Conservation (phyloP, 2,329 filamentous ascomycete species). For the Penicillium hesseltinei region DNA sequence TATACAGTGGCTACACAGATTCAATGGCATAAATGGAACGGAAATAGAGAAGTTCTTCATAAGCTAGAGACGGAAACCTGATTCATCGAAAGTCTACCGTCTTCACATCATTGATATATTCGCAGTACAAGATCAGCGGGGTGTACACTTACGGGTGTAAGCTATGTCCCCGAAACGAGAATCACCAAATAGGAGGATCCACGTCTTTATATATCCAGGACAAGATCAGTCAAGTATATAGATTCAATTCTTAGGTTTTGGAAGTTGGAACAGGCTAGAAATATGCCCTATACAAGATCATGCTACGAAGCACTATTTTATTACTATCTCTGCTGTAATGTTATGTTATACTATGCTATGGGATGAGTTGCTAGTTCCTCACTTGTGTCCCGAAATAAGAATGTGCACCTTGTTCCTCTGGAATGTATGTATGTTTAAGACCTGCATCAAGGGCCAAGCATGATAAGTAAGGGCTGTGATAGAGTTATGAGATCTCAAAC, state of each 20-base stretch:
- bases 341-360: too few species aligned
- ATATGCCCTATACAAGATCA: not conserved
- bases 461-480: constrained; percentile 5
- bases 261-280: not conserved
- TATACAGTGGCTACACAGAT: not conserved
- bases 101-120: not conserved
- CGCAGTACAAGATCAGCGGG: not conserved
- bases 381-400: not conserved
- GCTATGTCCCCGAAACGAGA: not conserved
- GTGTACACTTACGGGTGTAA: not conserved
- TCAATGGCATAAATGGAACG: not conserved
- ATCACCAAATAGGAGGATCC: not conserved
- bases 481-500: not conserved
- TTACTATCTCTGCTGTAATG: not conserved
- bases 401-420: constrained; percentile 1
- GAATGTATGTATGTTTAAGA: constrained; percentile 10
- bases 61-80: not conserved
- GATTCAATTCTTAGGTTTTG: not conserved
- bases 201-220: not conserved
- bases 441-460: constrained; percentile 14
- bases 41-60: not conserved
- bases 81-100: not conserved
- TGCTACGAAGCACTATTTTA: not conserved
- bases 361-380: too few species aligned
- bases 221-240: not conserved